Conservation (phyloP, 768 basidiomycete genomes). For the Tricholoma sp. region DNA sequence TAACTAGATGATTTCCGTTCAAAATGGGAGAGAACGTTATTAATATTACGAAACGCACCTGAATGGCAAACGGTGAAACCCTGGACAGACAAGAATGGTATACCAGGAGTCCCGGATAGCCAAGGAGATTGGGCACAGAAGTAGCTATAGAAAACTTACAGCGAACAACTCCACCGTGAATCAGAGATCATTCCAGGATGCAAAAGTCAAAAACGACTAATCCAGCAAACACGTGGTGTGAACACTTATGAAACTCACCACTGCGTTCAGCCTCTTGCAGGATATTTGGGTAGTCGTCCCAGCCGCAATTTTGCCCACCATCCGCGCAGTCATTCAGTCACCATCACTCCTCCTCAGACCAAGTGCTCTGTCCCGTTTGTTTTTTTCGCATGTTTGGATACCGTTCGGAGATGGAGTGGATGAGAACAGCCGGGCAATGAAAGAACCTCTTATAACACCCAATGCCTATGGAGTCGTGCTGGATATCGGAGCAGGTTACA, state of each 20-base stretch:
- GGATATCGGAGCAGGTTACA: slow-evolving; percentile 30
- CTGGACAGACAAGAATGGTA: background rate
- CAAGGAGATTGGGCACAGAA: background rate
- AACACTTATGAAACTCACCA: slow-evolving; percentile 48
- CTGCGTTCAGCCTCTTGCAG: slow-evolving; percentile 33
- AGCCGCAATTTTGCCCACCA: slow-evolving; percentile 39
- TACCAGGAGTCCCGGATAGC: background rate
- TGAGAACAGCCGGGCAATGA: slow-evolving; percentile 32
- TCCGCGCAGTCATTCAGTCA: slow-evolving; percentile 29
- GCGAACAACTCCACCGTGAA: background rate
- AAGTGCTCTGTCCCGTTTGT: slow-evolving; percentile 39
- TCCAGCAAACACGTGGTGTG: background rate
- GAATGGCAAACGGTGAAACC: background rate
- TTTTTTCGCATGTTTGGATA: slow-evolving; percentile 57
- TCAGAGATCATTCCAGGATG: too few relatives aligned
- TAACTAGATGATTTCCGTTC: background rate
- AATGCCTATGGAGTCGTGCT: slow-evolving; percentile 57
- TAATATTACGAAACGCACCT: background rate
- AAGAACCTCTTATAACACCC: slow-evolving; percentile 44
- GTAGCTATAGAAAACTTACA: background rate
- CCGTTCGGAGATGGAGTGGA: slow-evolving; percentile 45
- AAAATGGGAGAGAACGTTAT: background rate
- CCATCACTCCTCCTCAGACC: slow-evolving; percentile 47
- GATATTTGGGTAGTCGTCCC: slow-evolving; percentile 38
- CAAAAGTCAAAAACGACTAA: background rate